phyloP scores from a whole-genome alignment of 2,329 filamentous ascomycete species.

The Scolecobasidium constrictum region DNA sequence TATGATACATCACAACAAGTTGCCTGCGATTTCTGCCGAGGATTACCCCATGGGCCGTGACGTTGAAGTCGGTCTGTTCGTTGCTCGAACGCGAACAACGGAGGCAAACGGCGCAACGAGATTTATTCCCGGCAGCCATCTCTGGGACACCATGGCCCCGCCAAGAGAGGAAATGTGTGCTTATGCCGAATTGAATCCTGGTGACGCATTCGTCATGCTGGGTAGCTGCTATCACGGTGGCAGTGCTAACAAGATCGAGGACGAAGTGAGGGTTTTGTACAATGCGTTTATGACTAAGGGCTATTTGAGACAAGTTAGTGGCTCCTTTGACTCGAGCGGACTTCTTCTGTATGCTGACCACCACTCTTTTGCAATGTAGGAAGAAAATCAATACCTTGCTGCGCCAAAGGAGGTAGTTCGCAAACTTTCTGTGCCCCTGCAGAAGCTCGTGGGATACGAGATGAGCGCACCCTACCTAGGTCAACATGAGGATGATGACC shows the following conservation, averaged over 20 bases:
- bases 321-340: no score
- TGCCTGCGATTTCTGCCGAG: no score
- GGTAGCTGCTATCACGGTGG: background rate
- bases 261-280: constrained; percentile 17
- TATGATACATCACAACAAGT: no score
- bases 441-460: constrained; percentile 23
- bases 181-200: constrained; percentile 5
- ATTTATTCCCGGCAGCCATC: constrained; percentile 20
- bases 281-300: constrained; percentile 22
- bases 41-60: background rate
- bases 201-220: background rate
- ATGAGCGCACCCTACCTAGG: no score
- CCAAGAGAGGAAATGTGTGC: background rate
- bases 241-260: background rate
- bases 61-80: constrained; percentile 10
- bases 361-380: no score
- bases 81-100: constrained; percentile 17
- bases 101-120: constrained; percentile 21
- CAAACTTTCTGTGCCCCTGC: constrained; percentile 23
- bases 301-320: constrained; percentile 17
- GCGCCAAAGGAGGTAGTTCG: constrained; percentile 20
- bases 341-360: no score
- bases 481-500: no score
- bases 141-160: constrained; percentile 7
- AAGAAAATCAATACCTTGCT: constrained; percentile 25